Conservation (phyloP, 208 protist genomes). For the Trichomonas vaginalis region DNA sequence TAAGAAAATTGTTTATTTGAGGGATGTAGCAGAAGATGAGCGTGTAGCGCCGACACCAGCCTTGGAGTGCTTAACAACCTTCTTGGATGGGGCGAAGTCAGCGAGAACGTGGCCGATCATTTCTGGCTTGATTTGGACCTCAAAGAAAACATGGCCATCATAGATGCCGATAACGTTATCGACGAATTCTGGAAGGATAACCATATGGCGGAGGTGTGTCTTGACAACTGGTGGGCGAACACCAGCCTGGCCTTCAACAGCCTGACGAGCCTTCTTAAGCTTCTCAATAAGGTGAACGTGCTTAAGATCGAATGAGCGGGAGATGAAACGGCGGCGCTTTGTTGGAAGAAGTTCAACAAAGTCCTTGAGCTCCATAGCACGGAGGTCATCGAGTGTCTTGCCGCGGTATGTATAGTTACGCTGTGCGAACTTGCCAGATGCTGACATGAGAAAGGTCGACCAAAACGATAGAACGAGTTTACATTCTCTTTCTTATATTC, state of each 20-base stretch:
- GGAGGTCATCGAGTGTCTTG: not conserved
- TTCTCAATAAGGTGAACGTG: not conserved
- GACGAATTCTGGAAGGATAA: constrained; percentile 99
- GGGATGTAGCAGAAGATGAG: not conserved
- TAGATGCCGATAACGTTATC: constrained; percentile 93
- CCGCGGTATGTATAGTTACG: constrained; percentile 16
- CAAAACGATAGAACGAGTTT: not conserved
- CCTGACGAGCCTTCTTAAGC: not conserved
- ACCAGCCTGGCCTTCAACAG: not conserved
- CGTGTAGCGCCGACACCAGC: constrained; percentile 90
- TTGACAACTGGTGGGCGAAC: not conserved
- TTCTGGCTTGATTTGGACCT: constrained; percentile 95
- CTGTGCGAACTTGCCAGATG: not conserved
- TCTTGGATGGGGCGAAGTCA: constrained; percentile 98
- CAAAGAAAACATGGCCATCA: constrained; percentile 95
- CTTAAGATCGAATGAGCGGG: not conserved
- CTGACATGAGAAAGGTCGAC: not conserved
- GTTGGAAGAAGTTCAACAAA: not conserved
- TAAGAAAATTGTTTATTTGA: too few relatives aligned
- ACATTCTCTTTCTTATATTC: too few relatives aligned
- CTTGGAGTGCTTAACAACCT: constrained; percentile 89
- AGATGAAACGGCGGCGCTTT: not conserved
- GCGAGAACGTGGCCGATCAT: constrained; percentile 98
- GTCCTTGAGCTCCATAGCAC: not conserved
- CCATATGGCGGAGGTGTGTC: constrained; percentile 51